Evolutionary conservation across 768 basidiomycete species (phyloP), one percentile per base, ranked within the genome.

Genomic region (Mycena floridula): DNA sequence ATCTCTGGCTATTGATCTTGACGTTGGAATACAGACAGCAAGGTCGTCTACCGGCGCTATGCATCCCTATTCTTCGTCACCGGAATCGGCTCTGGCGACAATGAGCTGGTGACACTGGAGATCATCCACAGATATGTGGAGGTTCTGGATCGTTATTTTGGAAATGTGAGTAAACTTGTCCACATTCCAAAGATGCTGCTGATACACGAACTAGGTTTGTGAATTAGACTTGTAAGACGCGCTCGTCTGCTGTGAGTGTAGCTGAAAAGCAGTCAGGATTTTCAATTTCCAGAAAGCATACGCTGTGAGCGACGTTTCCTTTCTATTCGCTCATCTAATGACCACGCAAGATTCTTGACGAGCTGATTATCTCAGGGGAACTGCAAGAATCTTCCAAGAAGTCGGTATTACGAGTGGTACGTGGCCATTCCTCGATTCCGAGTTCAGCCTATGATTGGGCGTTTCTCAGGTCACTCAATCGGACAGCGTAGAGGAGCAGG

Each of bases 271-370:
- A n/a, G n/a, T n/a, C 53, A 93, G 90, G 43, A 95, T 97, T 53
- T 98, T 96, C 77, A 96, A 96, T 68, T 97, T 97, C 61, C 89
- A 97, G 60, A 89, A 92, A 62, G 95, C 94, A 2, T 96, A 92
- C 60, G 81, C 89, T 4, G 93, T 89, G 49, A 37, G 70, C 58
- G 28, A 15, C 22, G 21, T 39, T 32, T 27, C 4, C 24, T 63
- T 60, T 62, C 57, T 45, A 30, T 26, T 23, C 16, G 5, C 23
- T 8, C 32, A n/a, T 18, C 32, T 23, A 21, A 25, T 55, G 5
- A 20, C 69, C 25, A 50, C 35, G 37, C 13, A 42, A 89, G 85
- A 80, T 97, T 47, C 68, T 98, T 27, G 95, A 98, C 57, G 94
- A 97, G 62, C 73, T 97, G 35, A 81, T 98, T 52, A 85, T 96